Base-by-base conservation (phyloP, 108 stramenopile species). In the Discostella pseudostelligera region DNA sequence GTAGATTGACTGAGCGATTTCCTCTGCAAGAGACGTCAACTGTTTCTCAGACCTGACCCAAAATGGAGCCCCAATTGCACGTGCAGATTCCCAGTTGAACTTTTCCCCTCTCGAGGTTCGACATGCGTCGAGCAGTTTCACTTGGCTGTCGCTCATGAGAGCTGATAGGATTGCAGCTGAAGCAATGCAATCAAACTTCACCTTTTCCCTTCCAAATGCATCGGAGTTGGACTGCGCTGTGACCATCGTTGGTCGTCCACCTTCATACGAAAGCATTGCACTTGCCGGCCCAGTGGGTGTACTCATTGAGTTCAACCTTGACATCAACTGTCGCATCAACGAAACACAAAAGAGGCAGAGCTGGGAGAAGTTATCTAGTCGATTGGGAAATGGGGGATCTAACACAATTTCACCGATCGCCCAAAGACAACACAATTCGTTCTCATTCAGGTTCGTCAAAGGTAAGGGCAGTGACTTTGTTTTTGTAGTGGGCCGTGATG, bases 11-110 rank as follows among this genome's bases (percentile, higher is more conserved):
- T 90, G 87, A 21, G 87, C 92, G 56, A 90, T 84, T 74, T 93
- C 92, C 59, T 93, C 89, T n/a, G 85, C 83, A 22, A 90, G 67
- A 16, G 72, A 62, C 10, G 69, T 51, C 13, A 93, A 69, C 9
- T 62, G 58, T 22, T 77, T 78, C 21, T 88, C 83, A 2, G 89
- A 93, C 24, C 92, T 82, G n/a, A 93, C 56, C 92, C 92, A 93
- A 74, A 89, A 90, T 22, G 89, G 86, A 16, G 90, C 58, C 26
- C 83, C 77, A 10, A 86, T 24, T 37, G 81, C 58, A 28, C 86
- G 74, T 13, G 82, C 84, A 42, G 60, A 65, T 45, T 72, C 60
- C 92, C 92, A 93, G 42, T 78, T 81, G 19, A 88, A 68, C 69
- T 90, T 90, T 39, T 71, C 74, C 8, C 21, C 47, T 2, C 72